Base-by-base conservation (phyloP, 768 basidiomycete species). In the Galerina marginata region DNA sequence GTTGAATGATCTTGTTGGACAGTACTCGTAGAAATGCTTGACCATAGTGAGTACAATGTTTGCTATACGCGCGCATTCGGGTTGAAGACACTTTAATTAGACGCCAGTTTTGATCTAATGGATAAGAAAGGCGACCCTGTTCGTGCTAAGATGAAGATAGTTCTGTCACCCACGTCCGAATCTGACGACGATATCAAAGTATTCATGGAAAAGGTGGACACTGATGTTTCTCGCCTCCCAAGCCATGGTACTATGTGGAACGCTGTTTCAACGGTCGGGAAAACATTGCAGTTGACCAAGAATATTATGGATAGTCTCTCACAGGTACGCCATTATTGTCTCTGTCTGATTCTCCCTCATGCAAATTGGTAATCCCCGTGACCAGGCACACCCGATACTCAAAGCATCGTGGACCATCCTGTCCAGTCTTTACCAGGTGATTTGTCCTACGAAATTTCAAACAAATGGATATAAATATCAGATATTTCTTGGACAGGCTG, bases 381-480 rank as follows among this genome's bases (percentile, higher is more conserved):
- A 49, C 36, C 23, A 54, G 54, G 54, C 12, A 26, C 54, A 54
- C n/a, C 54, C 54, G 14, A 26, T 54, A n/a, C 20, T 44, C 23
- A 54, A 33, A 9, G 42, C 23, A 29, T 43, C 54, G 1, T 54
- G 54, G 54, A 11, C 40, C 3, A 26, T 29, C 5, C 7, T 54
- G 42, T 11, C 54, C 9, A 26, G 11, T 5, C 9, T 54, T 6
- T 54, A 54, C 16, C 9, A 54, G 54, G 25, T 54, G 7, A 10
- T n/a, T 29, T 6, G 38, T 39, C 2, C 16, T 25, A 12, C 4
- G 14, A 42, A 11, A 10, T 15, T 20, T 52, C 7, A 16, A 3
- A 16, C 9, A 37, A 37, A 52, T 20, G 0, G 10, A 53, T 25
- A 40, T 15, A 44, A 33, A 15, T 5, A 5, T 29, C 12, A 29